Conservation (phyloP, 257 asterid species). For the Lithospermum erythrorhizon region DNA sequence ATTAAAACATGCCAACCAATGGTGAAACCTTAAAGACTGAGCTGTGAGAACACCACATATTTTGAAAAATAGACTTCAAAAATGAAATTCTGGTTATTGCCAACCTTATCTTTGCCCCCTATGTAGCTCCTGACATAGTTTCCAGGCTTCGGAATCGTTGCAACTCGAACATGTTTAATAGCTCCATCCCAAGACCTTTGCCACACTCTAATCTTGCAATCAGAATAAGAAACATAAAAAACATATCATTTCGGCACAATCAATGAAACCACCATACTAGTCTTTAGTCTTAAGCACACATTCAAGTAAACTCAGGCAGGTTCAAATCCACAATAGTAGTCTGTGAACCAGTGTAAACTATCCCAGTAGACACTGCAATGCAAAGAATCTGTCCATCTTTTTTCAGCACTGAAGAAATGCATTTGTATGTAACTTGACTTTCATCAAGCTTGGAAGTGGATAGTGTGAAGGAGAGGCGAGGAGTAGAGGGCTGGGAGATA, state of each 20-base stretch:
- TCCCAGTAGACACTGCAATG: conserved; percentile 49
- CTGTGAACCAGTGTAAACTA: conserved; percentile 73
- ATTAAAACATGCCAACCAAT: neutral
- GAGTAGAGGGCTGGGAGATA: conserved; percentile 47
- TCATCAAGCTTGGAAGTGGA: conserved; percentile 22
- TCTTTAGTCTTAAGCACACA: conserved; percentile 75
- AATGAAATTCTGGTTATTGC: conserved; percentile 12
- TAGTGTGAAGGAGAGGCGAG: conserved; percentile 42
- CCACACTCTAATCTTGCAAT: conserved; percentile 80
- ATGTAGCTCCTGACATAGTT: conserved; percentile 68
- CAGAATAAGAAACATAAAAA: conserved; percentile 76
- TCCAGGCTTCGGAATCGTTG: conserved; percentile 61
- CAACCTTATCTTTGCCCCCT: conserved; percentile 70
- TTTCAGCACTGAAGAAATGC: conserved; percentile 80
- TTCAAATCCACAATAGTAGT: conserved; percentile 60
- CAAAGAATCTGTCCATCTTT: conserved; percentile 82
- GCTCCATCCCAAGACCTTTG: conserved; percentile 80
- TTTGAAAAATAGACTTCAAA: too few relatives aligned
- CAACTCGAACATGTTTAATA: conserved; percentile 56
- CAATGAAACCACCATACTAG: conserved; percentile 52
- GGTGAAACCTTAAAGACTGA: too few relatives aligned
- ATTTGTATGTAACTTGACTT: conserved; percentile 38
- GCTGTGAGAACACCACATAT: too few relatives aligned
- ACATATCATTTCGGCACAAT: conserved; percentile 61
- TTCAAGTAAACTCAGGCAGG: conserved; percentile 83